Evolutionary conservation across 1,284 basidiomycete genomes (phyloP).

Genomic region (Heterobasidion parviporum): DNA sequence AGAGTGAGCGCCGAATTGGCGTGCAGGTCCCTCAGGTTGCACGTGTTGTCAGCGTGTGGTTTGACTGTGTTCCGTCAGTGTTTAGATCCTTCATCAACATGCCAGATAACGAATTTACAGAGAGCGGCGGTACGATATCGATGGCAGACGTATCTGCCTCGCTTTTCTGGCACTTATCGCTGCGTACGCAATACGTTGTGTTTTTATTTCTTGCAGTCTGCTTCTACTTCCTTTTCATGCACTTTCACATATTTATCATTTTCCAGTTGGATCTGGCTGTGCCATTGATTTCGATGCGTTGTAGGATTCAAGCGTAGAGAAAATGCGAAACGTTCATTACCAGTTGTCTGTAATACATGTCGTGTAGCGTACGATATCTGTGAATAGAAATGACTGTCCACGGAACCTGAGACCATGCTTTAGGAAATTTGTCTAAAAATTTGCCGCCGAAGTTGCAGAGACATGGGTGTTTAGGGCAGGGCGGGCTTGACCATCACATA

Average conservation of each 20-base stretch:
- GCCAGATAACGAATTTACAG: not conserved
- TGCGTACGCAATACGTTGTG: not conserved
- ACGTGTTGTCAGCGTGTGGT: not conserved
- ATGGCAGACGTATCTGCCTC: not conserved
- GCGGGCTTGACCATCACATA: not conserved
- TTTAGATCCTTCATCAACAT: not conserved
- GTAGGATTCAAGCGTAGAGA: not conserved
- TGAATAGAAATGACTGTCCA: not conserved
- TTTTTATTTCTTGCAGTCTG: not conserved
- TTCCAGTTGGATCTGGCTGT: not conserved
- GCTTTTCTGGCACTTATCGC: not conserved
- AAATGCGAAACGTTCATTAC: not conserved
- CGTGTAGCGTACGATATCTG: not conserved
- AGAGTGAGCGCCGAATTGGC: slow-evolving; percentile 4
- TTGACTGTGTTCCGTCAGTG: not conserved
- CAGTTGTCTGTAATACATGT: not conserved
- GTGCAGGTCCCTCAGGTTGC: not conserved
- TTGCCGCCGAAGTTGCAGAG: not conserved
- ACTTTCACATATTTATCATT: not conserved
- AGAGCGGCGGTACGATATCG: not conserved
- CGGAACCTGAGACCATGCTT: not conserved
- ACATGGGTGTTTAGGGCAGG: not conserved
- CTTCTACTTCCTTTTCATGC: not conserved
- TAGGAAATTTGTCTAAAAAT: not conserved
- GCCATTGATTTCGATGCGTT: not conserved